Evolutionary conservation across 371 early-diverging fungal genomes (phyloP).

Genomic region (Funneliformis caledonium): DNA sequence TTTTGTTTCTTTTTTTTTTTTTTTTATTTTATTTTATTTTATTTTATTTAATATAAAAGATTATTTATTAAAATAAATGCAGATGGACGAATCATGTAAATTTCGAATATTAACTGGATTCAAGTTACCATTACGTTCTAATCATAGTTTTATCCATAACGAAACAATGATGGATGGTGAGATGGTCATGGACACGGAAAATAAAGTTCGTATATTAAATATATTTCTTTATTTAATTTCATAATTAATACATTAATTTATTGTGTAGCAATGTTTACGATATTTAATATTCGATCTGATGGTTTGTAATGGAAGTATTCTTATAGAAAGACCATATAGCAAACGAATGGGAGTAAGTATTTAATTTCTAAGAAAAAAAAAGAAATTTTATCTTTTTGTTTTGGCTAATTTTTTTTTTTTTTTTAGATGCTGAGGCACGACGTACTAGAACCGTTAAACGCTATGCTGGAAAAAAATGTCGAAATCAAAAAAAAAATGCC

Average conservation of each 20-base stretch:
- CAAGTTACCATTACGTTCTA: constrained; percentile 52
- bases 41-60: background rate
- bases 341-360: constrained; percentile 66
- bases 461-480: constrained; percentile 47
- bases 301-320: constrained; percentile 56
- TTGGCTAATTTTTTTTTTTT: background rate
- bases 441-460: constrained; percentile 61
- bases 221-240: background rate
- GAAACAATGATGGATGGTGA: constrained; percentile 82
- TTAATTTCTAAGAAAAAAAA: background rate
- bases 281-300: constrained; percentile 72
- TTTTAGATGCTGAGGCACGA: constrained; percentile 62
- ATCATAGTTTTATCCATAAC: constrained; percentile 56
- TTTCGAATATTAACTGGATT: constrained; percentile 64
- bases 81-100: constrained; percentile 69
- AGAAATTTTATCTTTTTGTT: background rate
- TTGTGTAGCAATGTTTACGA: constrained; percentile 55
- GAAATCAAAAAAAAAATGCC: constrained; percentile 54
- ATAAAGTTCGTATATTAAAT: constrained; percentile 46
- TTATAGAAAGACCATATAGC: constrained; percentile 61
- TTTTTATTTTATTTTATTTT: background rate
- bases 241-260: background rate
- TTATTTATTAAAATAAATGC: background rate
- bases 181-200: constrained; percentile 62
- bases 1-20: background rate